These are phyloP conservation scores for Myxozyma mucilagina DNA, from an alignment of 805 yeast genomes.

Conservation along the genomic window DNA sequence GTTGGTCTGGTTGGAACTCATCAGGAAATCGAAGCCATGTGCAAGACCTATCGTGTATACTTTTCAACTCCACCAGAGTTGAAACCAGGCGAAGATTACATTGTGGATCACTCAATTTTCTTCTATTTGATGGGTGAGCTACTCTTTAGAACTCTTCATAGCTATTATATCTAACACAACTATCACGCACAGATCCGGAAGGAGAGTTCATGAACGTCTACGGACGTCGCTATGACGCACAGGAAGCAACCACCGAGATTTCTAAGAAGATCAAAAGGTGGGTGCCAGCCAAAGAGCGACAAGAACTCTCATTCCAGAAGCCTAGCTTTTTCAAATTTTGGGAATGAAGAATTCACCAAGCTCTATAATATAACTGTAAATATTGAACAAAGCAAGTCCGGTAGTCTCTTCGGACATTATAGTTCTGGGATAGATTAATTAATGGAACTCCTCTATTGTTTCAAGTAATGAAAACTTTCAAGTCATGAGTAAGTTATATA, in stretches of 20 bases:
- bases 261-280: slow-evolving; percentile 72
- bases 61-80: slow-evolving; percentile 96
- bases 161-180: neutral
- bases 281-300: slow-evolving; percentile 50
- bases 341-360: slow-evolving; percentile 8
- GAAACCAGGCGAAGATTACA: slow-evolving; percentile 92
- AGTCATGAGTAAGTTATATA: no score
- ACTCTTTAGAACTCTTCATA: neutral
- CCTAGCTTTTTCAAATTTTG: slow-evolving; percentile 28
- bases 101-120: slow-evolving; percentile 96
- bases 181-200: slow-evolving; percentile 69
- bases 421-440: no score
- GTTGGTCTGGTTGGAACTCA: slow-evolving; percentile 91
- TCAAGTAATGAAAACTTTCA: no score
- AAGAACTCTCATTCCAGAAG: slow-evolving; percentile 16
- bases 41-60: slow-evolving; percentile 90
- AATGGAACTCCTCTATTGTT: no score
- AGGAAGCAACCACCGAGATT: slow-evolving; percentile 74
- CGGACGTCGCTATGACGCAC: slow-evolving; percentile 85
- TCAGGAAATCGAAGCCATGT: slow-evolving; percentile 76
- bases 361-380: neutral
- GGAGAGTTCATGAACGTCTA: slow-evolving; percentile 93
- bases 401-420: neutral
- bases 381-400: neutral
- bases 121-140: slow-evolving; percentile 73